These are phyloP conservation scores for Aquilaria malaccensis DNA, from an alignment of 345 rosid genomes.

Conservation along the genomic window DNA sequence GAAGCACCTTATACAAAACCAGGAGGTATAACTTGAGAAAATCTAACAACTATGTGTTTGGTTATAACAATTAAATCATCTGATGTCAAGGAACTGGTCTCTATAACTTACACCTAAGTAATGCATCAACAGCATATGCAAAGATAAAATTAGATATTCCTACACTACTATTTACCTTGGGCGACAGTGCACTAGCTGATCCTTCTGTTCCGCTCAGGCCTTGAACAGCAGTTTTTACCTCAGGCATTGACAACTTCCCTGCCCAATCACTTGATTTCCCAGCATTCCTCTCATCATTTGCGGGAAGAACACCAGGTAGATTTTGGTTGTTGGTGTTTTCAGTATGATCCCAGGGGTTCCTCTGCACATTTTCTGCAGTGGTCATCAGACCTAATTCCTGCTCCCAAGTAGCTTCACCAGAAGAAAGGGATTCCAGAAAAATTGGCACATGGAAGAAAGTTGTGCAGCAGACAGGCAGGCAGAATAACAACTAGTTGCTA, in stretches of 20 bases:
- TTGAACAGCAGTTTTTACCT: slow-evolving; percentile 28
- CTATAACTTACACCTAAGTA: not conserved
- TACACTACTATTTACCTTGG: slow-evolving; percentile 41
- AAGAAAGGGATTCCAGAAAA: slow-evolving; percentile 41
- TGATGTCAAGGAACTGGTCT: too few species aligned
- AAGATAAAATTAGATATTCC: not conserved
- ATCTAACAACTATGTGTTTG: too few species aligned
- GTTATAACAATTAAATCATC: too few species aligned
- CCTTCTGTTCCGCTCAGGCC: slow-evolving; percentile 31
- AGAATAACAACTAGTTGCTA: slow-evolving; percentile 63
- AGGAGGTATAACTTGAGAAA: too few species aligned
- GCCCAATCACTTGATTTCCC: slow-evolving; percentile 30
- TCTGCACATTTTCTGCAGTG: slow-evolving; percentile 43
- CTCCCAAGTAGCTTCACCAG: slow-evolving; percentile 56
- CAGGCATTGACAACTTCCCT: slow-evolving; percentile 38
- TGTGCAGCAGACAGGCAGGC: slow-evolving; percentile 92
- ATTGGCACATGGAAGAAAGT: slow-evolving; percentile 85
- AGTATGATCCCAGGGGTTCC: slow-evolving; percentile 21
- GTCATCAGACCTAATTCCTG: slow-evolving; percentile 85
- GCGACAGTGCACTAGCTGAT: slow-evolving; percentile 31
- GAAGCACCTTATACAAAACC: too few species aligned
- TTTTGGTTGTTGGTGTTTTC: slow-evolving; percentile 31
- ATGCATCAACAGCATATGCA: not conserved
- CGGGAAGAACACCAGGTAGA: slow-evolving; percentile 23
- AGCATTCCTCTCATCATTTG: slow-evolving; percentile 9